A percentile compares a stretch with the other conserved stretches of the same genome.
Evolutionary conservation across 169 alveolate species (phyloP).

Genomic region (Plasmodium coatneyi): DNA sequence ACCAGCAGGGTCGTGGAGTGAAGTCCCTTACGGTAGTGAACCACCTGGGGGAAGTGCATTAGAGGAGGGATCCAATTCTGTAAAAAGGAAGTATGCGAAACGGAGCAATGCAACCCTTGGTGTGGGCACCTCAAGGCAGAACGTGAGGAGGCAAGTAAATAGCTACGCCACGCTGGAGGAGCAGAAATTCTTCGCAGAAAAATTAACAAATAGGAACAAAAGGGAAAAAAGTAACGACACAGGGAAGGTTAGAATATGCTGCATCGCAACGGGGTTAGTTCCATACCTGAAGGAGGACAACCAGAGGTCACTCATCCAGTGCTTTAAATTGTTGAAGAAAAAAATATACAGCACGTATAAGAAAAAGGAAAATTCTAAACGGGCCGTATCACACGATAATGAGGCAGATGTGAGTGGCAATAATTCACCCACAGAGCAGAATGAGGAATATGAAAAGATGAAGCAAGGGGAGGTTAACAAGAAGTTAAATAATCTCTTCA

Average conservation of each 20-base stretch:
- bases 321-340: conserved; percentile 46
- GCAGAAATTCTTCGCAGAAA: background rate
- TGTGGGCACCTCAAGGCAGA: background rate
- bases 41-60: background rate
- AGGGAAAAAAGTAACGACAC: background rate
- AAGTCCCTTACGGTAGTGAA: background rate
- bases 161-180: background rate
- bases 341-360: conserved; percentile 32
- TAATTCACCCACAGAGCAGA: background rate
- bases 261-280: conserved; percentile 58
- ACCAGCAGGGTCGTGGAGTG: background rate
- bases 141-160: background rate
- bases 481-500: conserved; percentile 18
- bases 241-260: conserved; percentile 3
- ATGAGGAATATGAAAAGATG: conserved; percentile 41
- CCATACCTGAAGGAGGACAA: conserved; percentile 67
- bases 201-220: background rate
- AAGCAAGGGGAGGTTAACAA: conserved; percentile 34
- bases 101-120: background rate
- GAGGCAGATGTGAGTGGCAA: background rate
- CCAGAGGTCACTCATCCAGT: conserved; percentile 36
- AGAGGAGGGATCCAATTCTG: background rate
- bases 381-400: background rate
- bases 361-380: conserved; percentile 4
- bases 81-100: background rate